phyloP scores from a whole-genome alignment of 306 rosid species.

The Cicer arietinum region DNA sequence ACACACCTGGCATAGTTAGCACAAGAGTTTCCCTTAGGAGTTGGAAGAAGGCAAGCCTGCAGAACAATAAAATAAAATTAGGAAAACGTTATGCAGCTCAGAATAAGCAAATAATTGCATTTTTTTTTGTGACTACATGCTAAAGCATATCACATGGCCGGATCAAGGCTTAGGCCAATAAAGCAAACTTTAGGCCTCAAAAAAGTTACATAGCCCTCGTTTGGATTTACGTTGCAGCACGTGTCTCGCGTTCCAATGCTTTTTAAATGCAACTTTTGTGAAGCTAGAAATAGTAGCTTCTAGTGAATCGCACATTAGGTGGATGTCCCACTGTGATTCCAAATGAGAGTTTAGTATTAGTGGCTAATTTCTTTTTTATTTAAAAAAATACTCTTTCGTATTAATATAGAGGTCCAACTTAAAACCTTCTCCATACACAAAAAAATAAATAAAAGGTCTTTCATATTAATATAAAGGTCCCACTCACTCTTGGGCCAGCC shows the following conservation, averaged over 20 bases:
- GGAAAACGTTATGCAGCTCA: not conserved
- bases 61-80: constrained; percentile 17
- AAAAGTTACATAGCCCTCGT: too few species aligned
- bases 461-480: not conserved
- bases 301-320: too few species aligned
- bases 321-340: too few species aligned
- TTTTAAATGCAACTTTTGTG: too few species aligned
- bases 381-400: not conserved
- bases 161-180: not conserved
- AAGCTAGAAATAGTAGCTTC: too few species aligned
- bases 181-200: not conserved
- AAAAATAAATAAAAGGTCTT: not conserved
- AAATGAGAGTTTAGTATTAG: not conserved
- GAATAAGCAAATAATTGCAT: too few species aligned
- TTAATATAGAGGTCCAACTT: not conserved
- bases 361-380: not conserved
- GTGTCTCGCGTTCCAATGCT: too few species aligned
- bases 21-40: constrained; percentile 61
- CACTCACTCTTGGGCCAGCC: not conserved
- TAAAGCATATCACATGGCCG: not conserved
- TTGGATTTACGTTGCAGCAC: too few species aligned
- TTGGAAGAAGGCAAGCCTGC: constrained; percentile 89
- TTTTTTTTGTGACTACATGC: too few species aligned
- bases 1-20: constrained; percentile 25
- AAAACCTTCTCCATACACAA: not conserved